These are phyloP conservation scores for Suillus decipiens DNA, from an alignment of 768 basidiomycete species.

Conservation along the genomic window DNA sequence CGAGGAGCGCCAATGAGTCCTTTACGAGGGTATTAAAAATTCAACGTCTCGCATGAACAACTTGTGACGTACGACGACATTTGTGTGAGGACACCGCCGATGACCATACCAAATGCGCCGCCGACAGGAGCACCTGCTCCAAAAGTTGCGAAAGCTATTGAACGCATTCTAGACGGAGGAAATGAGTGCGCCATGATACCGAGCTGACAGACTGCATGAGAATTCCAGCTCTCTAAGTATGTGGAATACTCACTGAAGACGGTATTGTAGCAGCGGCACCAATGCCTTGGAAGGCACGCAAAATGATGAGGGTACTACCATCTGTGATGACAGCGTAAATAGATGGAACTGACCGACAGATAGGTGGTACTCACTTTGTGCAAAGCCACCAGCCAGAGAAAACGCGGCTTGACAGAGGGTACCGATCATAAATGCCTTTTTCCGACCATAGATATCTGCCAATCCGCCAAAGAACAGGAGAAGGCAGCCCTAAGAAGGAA, in stretches of 20 bases:
- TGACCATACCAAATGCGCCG: constrained; percentile 62
- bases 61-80: constrained; percentile 35
- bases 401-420: constrained; percentile 54
- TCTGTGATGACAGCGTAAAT: constrained; percentile 36
- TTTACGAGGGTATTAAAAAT: constrained; percentile 12
- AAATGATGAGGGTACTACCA: constrained; percentile 60
- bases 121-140: constrained; percentile 86
- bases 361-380: constrained; percentile 40
- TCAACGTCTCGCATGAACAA: not conserved
- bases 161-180: constrained; percentile 64
- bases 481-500: constrained; percentile 61
- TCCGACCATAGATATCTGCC: constrained; percentile 79
- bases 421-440: constrained; percentile 64
- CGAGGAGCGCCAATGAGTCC: constrained; percentile 63
- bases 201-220: constrained; percentile 41
- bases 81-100: constrained; percentile 76
- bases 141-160: constrained; percentile 81
- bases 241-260: constrained; percentile 50
- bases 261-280: constrained; percentile 79
- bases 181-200: constrained; percentile 85
- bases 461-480: constrained; percentile 77
- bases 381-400: constrained; percentile 65
- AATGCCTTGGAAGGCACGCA: constrained; percentile 80
- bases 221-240: not conserved
- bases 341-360: not conserved